These are phyloP conservation scores for Nelumbo lutea DNA, from an alignment of 164 flowering plant genomes.

Conservation along the genomic window DNA sequence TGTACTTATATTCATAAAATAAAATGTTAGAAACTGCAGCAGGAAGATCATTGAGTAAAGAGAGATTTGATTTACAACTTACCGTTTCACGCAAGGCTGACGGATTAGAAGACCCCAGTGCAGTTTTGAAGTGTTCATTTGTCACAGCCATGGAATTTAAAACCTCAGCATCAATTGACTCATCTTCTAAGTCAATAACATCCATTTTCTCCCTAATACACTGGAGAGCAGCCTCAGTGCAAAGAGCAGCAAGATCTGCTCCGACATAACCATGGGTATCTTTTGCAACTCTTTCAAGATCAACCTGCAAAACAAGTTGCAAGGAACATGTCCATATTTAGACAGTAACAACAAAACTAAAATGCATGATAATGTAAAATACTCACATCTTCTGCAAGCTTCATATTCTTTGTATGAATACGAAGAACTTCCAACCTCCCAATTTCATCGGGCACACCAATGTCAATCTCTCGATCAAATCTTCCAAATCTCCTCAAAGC, in stretches of 20 bases:
- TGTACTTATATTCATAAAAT: neutral
- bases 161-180: slow-evolving; percentile 59
- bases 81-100: slow-evolving; percentile 71
- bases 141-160: slow-evolving; percentile 71
- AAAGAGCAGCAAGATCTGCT: slow-evolving; percentile 68
- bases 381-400: slow-evolving; percentile 60
- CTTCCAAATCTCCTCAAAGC: slow-evolving; percentile 70
- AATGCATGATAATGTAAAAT: neutral
- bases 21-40: neutral
- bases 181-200: slow-evolving; percentile 62
- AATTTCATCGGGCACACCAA: slow-evolving; percentile 68
- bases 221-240: slow-evolving; percentile 72
- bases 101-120: slow-evolving; percentile 54
- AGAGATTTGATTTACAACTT: slow-evolving; percentile 8
- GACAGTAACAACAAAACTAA: neutral
- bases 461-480: slow-evolving; percentile 67
- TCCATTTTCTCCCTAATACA: slow-evolving; percentile 75
- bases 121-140: slow-evolving; percentile 61
- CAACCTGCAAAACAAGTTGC: slow-evolving; percentile 38
- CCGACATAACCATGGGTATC: slow-evolving; percentile 75
- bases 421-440: slow-evolving; percentile 64
- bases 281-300: slow-evolving; percentile 52
- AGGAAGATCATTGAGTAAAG: neutral
- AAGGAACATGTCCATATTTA: neutral
- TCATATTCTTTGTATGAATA: slow-evolving; percentile 70